Evolutionary conservation across 2,329 filamentous ascomycete genomes (phyloP), one percentile per base, ranked within the genome.

Genomic region (Diaporthe humulicola): DNA sequence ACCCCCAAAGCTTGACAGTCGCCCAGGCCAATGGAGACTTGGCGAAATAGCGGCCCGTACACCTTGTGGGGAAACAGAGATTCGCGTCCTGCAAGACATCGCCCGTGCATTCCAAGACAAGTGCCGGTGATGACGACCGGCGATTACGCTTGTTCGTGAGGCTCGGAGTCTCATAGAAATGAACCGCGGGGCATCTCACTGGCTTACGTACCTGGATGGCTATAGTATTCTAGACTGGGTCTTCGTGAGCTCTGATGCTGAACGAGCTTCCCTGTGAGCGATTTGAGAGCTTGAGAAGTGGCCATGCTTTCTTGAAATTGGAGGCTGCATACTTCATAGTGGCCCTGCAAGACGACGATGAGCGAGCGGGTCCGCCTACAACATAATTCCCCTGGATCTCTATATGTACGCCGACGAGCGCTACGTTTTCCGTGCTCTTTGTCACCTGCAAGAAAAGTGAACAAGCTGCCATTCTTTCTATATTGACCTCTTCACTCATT

Each of bases 51-150:
- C 60, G 60, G 60, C 60, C 60, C 60, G 60, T 33, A 42, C 40
- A 48, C 60, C 40, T 48, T 48, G 40, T 64, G 60, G 60, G 40
- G 60, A 33, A 33, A 33, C 60, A 33, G 14, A 64, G 60, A 64
- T 48, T 64, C 60, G 60, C 60, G 60, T 42, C 60, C 60, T 48
- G 60, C 60, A 64, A 64, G 17, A 22, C 40, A 48, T 64, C 28
- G 60, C 60, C 60, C 60, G 60, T 64, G 60, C 60, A 14, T 48
- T 48, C 40, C 60, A 64, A 33, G 25, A 48, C 5, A 30, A 19
- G 19, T 64, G 60, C 60, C 4, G 40, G 40, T 48, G 60, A 64
- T 64, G 60, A 64, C 60, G 60, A 64, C 60, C 60, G 60, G 60
- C 60, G 60, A 64, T 64, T 64, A 64, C 60, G 60, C 40, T 64